phyloP scores from a whole-genome alignment of 2,329 filamentous ascomycete species.

The Byssothecium circinans region DNA sequence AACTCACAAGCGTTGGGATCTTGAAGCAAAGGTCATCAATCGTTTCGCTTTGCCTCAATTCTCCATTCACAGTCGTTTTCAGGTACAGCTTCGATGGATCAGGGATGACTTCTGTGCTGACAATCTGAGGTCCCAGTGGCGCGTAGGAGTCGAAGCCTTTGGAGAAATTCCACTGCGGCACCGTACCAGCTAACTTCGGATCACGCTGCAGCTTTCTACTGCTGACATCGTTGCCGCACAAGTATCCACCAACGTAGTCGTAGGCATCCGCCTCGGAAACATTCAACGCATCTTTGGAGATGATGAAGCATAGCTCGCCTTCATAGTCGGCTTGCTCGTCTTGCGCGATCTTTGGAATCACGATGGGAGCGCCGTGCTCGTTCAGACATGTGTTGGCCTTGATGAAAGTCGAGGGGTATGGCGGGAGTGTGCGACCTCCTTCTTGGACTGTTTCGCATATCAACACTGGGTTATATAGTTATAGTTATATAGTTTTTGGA shows the following conservation, averaged over 20 bases:
- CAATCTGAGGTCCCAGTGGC: constrained; percentile 56
- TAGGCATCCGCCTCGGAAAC: constrained; percentile 50
- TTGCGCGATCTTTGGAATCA: constrained; percentile 54
- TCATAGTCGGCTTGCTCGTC: constrained; percentile 51
- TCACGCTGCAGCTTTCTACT: constrained; percentile 57
- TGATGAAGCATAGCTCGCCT: constrained; percentile 50
- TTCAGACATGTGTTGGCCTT: constrained; percentile 49
- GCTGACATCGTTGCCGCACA: constrained; percentile 59
- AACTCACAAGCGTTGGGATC: constrained; percentile 50
- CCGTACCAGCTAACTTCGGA: constrained; percentile 51
- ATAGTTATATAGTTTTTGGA: neutral
- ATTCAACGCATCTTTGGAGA: constrained; percentile 56
- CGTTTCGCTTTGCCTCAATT: constrained; percentile 51
- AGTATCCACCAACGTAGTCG: constrained; percentile 57
- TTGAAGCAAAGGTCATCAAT: constrained; percentile 54
- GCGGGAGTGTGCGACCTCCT: constrained; percentile 54
- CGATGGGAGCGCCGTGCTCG: constrained; percentile 46
- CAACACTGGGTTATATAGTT: neutral
- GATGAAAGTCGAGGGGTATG: constrained; percentile 55
- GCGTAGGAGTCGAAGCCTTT: constrained; percentile 62
- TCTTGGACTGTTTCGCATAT: constrained; percentile 50
- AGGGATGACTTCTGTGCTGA: constrained; percentile 46
- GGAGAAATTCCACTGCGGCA: constrained; percentile 60
- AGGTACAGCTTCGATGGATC: constrained; percentile 50
- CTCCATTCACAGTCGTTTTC: constrained; percentile 52